These are phyloP conservation scores for Coemansia sp. DNA, from an alignment of 192 early-diverging fungal genomes.

Conservation along the genomic window DNA sequence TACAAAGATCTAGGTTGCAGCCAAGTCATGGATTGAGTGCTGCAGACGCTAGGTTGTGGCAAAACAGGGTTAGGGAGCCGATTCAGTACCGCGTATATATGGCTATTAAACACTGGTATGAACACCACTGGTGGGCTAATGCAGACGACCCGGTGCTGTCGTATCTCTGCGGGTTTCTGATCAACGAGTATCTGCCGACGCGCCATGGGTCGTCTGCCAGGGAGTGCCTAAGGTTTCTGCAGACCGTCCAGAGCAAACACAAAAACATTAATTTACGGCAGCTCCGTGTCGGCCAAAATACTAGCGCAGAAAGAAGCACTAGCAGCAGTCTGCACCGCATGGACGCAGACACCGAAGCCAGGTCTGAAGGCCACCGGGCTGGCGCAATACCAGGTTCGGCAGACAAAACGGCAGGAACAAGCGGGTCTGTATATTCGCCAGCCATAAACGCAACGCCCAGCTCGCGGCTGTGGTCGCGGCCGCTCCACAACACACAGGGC, in stretches of 20 bases:
- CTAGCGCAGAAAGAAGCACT: neutral
- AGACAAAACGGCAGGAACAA: no score
- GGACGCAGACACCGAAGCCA: no score
- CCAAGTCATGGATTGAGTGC: constrained; percentile 57
- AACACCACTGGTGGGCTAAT: constrained; percentile 64
- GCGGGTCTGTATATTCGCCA: neutral
- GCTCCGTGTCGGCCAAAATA: neutral
- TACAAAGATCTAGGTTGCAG: constrained; percentile 63
- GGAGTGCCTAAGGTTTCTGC: constrained; percentile 39
- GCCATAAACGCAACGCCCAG: neutral
- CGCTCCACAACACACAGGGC: neutral
- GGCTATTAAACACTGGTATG: constrained; percentile 82
- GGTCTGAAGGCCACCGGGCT: no score
- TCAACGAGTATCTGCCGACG: constrained; percentile 29
- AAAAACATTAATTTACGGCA: constrained; percentile 13
- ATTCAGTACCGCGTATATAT: constrained; percentile 73
- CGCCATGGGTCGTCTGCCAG: constrained; percentile 24
- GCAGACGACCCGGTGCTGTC: constrained; percentile 44
- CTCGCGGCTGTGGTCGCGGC: neutral
- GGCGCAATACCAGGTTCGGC: no score
- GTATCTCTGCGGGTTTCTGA: constrained; percentile 34
- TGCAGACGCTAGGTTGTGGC: constrained; percentile 62
- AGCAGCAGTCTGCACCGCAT: neutral
- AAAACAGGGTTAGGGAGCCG: constrained; percentile 60
- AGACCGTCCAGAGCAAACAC: constrained; percentile 17